A percentile compares a stretch with the other conserved stretches of the same genome.
phyloP scores from a whole-genome alignment of 2,329 filamentous ascomycete species.

The Escovopsis sp. region DNA sequence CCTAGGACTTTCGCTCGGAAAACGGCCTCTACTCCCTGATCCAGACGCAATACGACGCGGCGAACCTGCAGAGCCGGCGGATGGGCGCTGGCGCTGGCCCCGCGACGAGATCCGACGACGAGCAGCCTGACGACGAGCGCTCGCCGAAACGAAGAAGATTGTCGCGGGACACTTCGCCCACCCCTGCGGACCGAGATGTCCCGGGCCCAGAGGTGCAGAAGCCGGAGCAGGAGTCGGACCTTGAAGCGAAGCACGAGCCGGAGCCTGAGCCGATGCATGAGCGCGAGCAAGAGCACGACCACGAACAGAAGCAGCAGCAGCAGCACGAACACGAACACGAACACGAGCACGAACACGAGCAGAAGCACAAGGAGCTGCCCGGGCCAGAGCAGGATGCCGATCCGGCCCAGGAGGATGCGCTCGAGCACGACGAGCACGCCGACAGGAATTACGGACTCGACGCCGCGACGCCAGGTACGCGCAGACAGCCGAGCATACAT shows the following conservation, averaged over 20 bases:
- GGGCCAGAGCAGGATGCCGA: no score
- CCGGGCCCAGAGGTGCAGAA: constrained; percentile 8
- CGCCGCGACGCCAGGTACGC: constrained; percentile 1
- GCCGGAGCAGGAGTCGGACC: constrained; percentile 8
- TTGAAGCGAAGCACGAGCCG: no score
- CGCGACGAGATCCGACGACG: constrained; percentile 8
- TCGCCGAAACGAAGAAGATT: constrained; percentile 20
- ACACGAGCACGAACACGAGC: no score
- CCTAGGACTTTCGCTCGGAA: constrained; percentile 56
- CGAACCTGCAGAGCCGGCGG: constrained; percentile 17
- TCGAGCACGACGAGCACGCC: constrained; percentile 1
- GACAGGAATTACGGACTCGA: no score
- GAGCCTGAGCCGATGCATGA: constrained; percentile 3
- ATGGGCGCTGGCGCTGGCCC: constrained; percentile 7
- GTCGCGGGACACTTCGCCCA: constrained; percentile 10
- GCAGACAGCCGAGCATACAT: constrained; percentile 2
- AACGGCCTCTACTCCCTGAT: constrained; percentile 60
- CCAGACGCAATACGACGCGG: constrained; percentile 47
- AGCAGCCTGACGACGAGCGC: constrained; percentile 9
- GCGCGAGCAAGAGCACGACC: not conserved
- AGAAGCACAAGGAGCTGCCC: no score
- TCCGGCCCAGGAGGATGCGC: no score
- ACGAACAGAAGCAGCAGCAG: no score
- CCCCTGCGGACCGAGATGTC: constrained; percentile 3
- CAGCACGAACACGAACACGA: not conserved